phyloP scores from a whole-genome alignment of 148 eudicot species.

The Chenopodium berlandieri region DNA sequence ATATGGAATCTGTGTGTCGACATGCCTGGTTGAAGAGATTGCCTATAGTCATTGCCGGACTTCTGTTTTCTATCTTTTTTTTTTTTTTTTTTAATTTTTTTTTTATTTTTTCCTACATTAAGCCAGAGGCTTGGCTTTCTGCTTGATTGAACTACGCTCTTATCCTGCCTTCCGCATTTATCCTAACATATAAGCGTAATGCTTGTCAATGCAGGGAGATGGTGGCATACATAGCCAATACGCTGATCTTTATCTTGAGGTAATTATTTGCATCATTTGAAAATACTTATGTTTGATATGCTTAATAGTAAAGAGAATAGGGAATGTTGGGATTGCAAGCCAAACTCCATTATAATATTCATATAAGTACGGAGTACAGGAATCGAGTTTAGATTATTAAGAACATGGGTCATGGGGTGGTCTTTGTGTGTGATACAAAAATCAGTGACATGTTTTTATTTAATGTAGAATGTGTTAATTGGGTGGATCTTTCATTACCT shows the following conservation, averaged over 20 bases:
- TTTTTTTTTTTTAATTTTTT: no score
- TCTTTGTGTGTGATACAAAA: neutral
- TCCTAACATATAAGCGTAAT: constrained; percentile 4
- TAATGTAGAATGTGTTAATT: neutral
- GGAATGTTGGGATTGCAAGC: neutral
- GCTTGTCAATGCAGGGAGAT: constrained; percentile 71
- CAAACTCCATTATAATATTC: no score
- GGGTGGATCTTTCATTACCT: neutral
- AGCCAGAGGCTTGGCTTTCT: neutral
- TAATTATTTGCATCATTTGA: constrained; percentile 14
- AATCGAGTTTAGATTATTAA: neutral
- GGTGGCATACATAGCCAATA: constrained; percentile 96
- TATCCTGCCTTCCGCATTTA: neutral
- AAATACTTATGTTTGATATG: neutral
- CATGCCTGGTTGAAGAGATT: neutral
- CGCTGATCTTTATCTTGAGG: constrained; percentile 93
- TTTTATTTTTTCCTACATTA: neutral
- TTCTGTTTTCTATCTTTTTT: neutral
- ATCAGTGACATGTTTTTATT: neutral
- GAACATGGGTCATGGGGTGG: neutral
- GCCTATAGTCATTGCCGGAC: neutral
- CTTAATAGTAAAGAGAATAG: neutral
- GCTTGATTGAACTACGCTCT: neutral
- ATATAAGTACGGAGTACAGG: neutral
- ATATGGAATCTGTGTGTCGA: neutral